Evolutionary conservation across 1,284 basidiomycete species (phyloP), one percentile per base, ranked within the genome.

Genomic region (Cutaneotrichosporon spelunceum): DNA sequence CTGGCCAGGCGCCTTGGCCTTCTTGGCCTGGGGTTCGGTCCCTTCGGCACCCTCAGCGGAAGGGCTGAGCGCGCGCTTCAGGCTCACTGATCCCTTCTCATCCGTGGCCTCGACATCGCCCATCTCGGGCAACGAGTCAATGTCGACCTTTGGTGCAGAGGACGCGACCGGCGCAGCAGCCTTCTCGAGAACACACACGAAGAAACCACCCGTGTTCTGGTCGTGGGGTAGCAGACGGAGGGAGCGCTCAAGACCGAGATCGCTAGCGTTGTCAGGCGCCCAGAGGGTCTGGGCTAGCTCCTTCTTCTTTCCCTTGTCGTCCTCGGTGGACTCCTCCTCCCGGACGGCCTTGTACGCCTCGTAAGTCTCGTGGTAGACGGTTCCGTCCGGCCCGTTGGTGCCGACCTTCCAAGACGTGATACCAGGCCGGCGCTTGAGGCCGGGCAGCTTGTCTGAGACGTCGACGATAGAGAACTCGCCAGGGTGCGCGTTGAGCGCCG

Each of bases 231-330:
- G 92, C 65, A 96, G 86, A 50, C 94, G 85, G 74, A 96, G 80
- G 61, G 95, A 97, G 78, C 98, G 99, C 82, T 99, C 95, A 83
- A 99, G 85, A 82, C 98, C 95, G 70, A 99, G 86, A 82, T 99
- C 96, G 84, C 94, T 95, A 68, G 96, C 96, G 69, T 90, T 87
- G 4, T 78, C 80, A 9, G 89, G 89, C 1, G 93, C 89, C 88
- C 91, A 97, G 24, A 53, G 45, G 26, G 60, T 57, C 24, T 30
- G 27, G 3, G 84, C 77, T 73, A 93, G 81, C 81, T 47, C 80
- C 72, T 66, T 82, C 74, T 65, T 82, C 79, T 69, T 74, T 33
- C 75, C 71, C 67, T 69, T 71, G 56, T 70, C 74, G 63, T 63
- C 68, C 61, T 69, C 70, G 24, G 61, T 65, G 19, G 64, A 68